Base-by-base conservation (phyloP, 2,329 filamentous ascomycete genomes). In the Chrysosphaeria jannelii region DNA sequence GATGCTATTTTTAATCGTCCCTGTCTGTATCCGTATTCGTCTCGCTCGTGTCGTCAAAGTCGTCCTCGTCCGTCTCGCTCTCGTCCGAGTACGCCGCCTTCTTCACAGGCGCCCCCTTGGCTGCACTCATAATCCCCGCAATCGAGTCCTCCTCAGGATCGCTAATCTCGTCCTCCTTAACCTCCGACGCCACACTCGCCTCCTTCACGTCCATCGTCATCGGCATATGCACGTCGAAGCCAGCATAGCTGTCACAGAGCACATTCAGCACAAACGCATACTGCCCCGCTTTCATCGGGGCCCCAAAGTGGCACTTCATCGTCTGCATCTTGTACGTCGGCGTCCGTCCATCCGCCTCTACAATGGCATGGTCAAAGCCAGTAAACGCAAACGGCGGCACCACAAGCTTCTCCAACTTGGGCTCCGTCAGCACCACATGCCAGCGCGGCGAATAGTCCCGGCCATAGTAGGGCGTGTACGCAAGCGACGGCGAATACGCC, bases 351-450 rank as follows among this genome's bases (percentile, higher is more conserved):
- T 65, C 57, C 19, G 63, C 64, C 34, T 71, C 65, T 31, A 85
- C 71, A 15, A 91, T 65, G 14, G 76, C 72, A 49, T 78, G 71
- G 44, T 91, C 78, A 40, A 97, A 93, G 21, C 67, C 67, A 20
- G 67, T 66, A 46, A 97, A 93, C n/a, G 72, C 76, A 43, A 90
- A 91, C 0, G 88, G 85, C 3, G 81, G 81, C 3, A 97, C 85
- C 10, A 81, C 79, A 46, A 97, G 81, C 47, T 89, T 89, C 38
- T 75, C 79, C 40, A 88, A 72, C 47, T 89, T 89, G 35, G 66
- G 71, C 42, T 97, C 85, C 28, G 76, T 75, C 24, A 97, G 59
- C 56, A 97, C 93, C 22, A 90, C 62, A 38, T 90, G 68, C 81
- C 81, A 97, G 37, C 68, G 61, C 10, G 88, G 81, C 16, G 75